Base-by-base conservation (phyloP, 176 grass and related monocot species). In the Melocanna baccifera region DNA sequence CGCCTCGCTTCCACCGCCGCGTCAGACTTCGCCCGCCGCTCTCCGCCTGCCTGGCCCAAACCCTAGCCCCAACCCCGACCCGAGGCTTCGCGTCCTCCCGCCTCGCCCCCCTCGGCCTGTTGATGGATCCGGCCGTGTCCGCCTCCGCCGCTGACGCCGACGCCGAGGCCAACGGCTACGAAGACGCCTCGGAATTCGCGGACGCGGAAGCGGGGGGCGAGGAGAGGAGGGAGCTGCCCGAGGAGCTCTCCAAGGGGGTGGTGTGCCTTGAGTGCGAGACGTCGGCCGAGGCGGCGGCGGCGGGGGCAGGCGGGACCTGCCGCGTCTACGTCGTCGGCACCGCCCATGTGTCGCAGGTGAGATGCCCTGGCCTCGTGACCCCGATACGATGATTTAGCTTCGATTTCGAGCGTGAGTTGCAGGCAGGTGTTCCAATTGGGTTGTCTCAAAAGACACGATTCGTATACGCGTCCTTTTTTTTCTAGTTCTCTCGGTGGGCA, bases 311-410 rank as follows among this genome's bases (percentile, higher is more conserved):
- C 26, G 76, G 43, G 22, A 83, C 85, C 65, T 94, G 93, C 88
- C 83, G 86, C 70, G 76, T 94, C 75, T 92, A 94, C 76, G 50
- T 92, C 23, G 88, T 94, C 30, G 93, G 93, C 37, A 94, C 93
- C 9, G 90, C 93, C 45, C 93, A 94, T 66, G 93, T 94, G 8
- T 94, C 93, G 62, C 85, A 94, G 90, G 93, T 94, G 70, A 73
- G 37, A 37, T 88, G 20, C 7, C 53, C 43, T 81, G 34, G 6
- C 16, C 43, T 15, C 20, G 16, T 39, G 1, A 12, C 4, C 69
- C 8, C 65, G 20, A 25, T 67, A 12, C 10, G 6, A 47, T 68
- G 2, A 75, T 61, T 26, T 84, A 52, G 61, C n/a, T 43, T 6
- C 36, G 19, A 36, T 78, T 77, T 34, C 34, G 52, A 79, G 48